Percentiles rank a stretch among this genome's conserved stretches.
These are phyloP conservation scores for Tympanopsis confertula DNA, from an alignment of 2,329 filamentous ascomycete species.

Conservation along the genomic window DNA sequence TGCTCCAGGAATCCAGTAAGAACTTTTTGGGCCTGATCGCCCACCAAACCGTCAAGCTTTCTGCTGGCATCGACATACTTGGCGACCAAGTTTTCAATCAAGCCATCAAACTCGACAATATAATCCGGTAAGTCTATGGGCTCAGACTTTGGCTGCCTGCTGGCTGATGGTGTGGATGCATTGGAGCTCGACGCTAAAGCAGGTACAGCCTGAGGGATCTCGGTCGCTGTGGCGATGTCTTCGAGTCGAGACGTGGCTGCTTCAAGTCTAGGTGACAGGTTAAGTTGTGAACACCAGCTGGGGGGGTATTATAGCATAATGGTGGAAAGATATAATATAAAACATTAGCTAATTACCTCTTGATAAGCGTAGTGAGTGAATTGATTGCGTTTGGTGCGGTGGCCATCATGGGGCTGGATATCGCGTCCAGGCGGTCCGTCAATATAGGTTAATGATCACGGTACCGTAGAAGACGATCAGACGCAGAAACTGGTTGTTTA, in stretches of 20 bases:
- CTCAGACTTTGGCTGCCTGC: conserved; percentile 21
- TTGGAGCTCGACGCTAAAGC: conserved; percentile 24
- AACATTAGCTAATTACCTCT: conserved; percentile 56
- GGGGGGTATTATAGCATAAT: background rate
- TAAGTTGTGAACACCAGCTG: conserved; percentile 1
- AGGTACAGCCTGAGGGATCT: conserved; percentile 39
- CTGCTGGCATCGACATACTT: conserved; percentile 70
- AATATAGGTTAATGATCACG: too few species aligned
- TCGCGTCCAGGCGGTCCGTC: too few species aligned
- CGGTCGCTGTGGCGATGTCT: conserved; percentile 77
- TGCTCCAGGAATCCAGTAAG: conserved; percentile 66
- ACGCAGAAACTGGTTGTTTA: too few species aligned
- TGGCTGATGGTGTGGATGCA: conserved; percentile 15
- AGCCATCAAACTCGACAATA: conserved; percentile 78
- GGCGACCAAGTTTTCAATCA: conserved; percentile 63
- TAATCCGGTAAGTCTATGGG: conserved; percentile 52
- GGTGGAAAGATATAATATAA: conserved; percentile 6
- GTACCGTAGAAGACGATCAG: too few species aligned
- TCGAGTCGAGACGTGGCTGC: conserved; percentile 91
- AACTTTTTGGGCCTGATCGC: conserved; percentile 48
- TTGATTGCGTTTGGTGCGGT: conserved; percentile 67
- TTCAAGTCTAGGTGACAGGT: conserved; percentile 46
- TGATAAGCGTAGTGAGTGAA: conserved; percentile 93
- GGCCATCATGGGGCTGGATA: conserved; percentile 87
- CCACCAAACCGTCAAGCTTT: conserved; percentile 65